Evolutionary conservation across 2,329 filamentous ascomycete genomes (phyloP), one percentile per base, ranked within the genome.

Genomic region (Colletotrichum tanaceti): DNA sequence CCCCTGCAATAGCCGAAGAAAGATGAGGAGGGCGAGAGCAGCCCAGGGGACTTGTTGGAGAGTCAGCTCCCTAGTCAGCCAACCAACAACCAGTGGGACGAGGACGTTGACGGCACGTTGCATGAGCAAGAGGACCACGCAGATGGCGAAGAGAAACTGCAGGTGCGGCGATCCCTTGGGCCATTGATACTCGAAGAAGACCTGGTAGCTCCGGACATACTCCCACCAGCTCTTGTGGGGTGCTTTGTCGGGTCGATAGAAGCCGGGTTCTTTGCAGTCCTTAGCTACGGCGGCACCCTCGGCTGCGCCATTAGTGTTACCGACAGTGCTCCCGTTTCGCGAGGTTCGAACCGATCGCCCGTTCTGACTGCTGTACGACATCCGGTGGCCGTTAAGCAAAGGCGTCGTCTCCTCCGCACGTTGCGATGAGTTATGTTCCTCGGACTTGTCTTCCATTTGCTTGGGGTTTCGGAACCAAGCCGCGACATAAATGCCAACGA

Each of bases 151-250:
- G 63, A 94, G 86, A 28, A 93, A 72, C 81, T 98, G 91, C 63
- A 99, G 84, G 71, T 84, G 86, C 5, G 76, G 50, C 44, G 93
- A 90, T 75, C 95, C 95, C 74, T 90, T 91, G 0, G 96, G 96
- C 96, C 96, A 99, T 67, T 98, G 88, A 77, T 98, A 99, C 0
- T 94, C 95, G 77, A 98, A 97, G 80, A 99, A 97, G 59, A 98
- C 85, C 14, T 91, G 92, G 79, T 98, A 99, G 53, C 95, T 94
- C 71, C 91, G 90, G 70, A 98, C 83, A 78, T 99, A 99, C 77
- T 98, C 94, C 89, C 92, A 97, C 96, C 96, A 99, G 60, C 90
- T 96, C 73, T 92, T 93, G 73, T 92, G 92, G 3, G 93, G 94
- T 10, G 93, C 87, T 72, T 93, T 95, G 44, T 91, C 91, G 2